Evolutionary conservation across 768 basidiomycete species (phyloP).

Genomic region (Termitomyces sp.): DNA sequence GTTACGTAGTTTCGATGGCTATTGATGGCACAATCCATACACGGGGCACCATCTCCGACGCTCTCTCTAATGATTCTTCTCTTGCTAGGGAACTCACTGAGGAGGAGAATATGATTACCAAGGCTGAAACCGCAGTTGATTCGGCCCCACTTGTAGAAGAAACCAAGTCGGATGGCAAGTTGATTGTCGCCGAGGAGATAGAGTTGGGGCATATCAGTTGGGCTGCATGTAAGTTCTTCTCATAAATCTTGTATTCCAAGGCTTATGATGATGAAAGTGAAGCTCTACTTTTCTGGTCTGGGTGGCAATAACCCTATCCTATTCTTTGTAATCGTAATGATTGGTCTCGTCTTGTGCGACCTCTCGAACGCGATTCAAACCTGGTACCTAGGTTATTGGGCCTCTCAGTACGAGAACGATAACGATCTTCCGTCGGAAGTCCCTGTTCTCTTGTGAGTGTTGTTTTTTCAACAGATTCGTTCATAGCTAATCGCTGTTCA

Average conservation of each 20-base stretch:
- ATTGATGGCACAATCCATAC: constrained; percentile 49
- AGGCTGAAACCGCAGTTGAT: constrained; percentile 24
- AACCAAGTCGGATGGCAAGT: constrained; percentile 45
- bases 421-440: constrained; percentile 28
- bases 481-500: background rate
- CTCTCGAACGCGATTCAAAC: constrained; percentile 28
- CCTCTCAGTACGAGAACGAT: constrained; percentile 41
- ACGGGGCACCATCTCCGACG: constrained; percentile 48
- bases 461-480: background rate
- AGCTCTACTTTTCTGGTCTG: constrained; percentile 35
- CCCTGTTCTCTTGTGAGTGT: constrained; percentile 32
- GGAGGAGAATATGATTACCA: constrained; percentile 26
- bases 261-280: constrained; percentile 27
- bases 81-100: constrained; percentile 28
- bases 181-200: constrained; percentile 66
- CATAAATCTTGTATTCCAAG: constrained; percentile 9
- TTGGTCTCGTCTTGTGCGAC: constrained; percentile 22
- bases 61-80: constrained; percentile 38
- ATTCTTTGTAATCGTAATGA: constrained; percentile 29
- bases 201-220: constrained; percentile 57
- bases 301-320: constrained; percentile 31
- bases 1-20: constrained; percentile 54
- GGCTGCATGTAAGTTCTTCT: constrained; percentile 33
- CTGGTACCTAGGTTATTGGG: constrained; percentile 46
- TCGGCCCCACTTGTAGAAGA: constrained; percentile 17